Percentiles rank a stretch among this genome's conserved stretches.
These are phyloP conservation scores for Mrakiaceae sp. DNA, from an alignment of 1,284 basidiomycete genomes.

Conservation along the genomic window DNA sequence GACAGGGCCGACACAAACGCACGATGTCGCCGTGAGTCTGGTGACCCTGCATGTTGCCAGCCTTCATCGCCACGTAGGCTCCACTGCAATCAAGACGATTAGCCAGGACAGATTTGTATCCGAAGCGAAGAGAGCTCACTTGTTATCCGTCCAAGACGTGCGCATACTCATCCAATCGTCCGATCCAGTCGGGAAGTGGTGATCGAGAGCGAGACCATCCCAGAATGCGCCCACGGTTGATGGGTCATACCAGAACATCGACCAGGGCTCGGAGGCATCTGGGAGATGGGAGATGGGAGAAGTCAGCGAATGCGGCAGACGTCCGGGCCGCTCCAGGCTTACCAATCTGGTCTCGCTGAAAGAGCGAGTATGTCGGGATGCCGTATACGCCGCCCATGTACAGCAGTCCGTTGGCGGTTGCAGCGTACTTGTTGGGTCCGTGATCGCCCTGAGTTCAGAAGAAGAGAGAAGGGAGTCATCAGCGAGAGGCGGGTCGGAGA, in stretches of 20 bases:
- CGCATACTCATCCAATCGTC: constrained; percentile 87
- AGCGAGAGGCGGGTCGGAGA: no score
- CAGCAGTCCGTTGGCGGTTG: constrained; percentile 40
- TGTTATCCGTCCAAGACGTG: constrained; percentile 79
- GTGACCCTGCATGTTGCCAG: constrained; percentile 60
- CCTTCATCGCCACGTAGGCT: constrained; percentile 78
- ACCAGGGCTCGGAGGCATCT: constrained; percentile 82
- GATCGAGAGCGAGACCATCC: constrained; percentile 72
- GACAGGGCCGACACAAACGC: no score
- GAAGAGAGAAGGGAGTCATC: no score
- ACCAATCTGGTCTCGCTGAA: constrained; percentile 70
- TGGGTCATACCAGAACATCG: constrained; percentile 94
- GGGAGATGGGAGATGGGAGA: constrained; percentile 3
- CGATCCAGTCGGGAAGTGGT: constrained; percentile 56
- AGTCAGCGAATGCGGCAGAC: no score
- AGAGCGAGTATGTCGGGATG: constrained; percentile 64
- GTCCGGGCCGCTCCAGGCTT: no score
- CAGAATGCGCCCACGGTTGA: constrained; percentile 68
- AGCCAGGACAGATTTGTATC: no score
- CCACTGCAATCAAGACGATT: constrained; percentile 33
- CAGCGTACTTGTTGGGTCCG: constrained; percentile 54
- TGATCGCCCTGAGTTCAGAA: no score
- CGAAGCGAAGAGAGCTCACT: constrained; percentile 22
- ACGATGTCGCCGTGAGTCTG: constrained; percentile 83
- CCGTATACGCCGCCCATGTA: constrained; percentile 59